phyloP scores from a whole-genome alignment of 768 basidiomycete genomes.

The Collybia nuda region DNA sequence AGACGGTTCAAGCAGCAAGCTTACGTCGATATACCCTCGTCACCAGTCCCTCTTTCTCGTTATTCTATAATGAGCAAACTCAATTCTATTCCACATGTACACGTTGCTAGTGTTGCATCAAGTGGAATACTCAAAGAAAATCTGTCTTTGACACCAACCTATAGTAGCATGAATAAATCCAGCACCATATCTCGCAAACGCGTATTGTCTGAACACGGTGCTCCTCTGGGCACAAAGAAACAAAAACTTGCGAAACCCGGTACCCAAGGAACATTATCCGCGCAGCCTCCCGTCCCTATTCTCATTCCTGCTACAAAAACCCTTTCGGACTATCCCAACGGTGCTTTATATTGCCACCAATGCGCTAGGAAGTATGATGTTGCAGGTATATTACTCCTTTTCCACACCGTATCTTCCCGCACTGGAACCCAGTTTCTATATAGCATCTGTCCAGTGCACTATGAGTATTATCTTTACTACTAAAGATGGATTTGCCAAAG shows the following conservation, averaged over 20 bases:
- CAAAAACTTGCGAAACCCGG: slow-evolving; percentile 21
- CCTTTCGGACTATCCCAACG: slow-evolving; percentile 33
- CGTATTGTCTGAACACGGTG: slow-evolving; percentile 40
- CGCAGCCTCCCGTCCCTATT: no score
- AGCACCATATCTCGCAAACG: slow-evolving; percentile 42
- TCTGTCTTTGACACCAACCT: slow-evolving; percentile 29
- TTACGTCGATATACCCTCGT: slow-evolving; percentile 61
- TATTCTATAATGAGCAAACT: slow-evolving; percentile 1
- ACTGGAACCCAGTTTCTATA: no score
- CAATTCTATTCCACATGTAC: not conserved
- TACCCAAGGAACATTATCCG: slow-evolving; percentile 14
- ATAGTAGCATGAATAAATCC: slow-evolving; percentile 16
- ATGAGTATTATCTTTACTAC: slow-evolving; percentile 14
- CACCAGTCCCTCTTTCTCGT: slow-evolving; percentile 33
- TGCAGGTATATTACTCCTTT: slow-evolving; percentile 32
- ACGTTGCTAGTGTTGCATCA: slow-evolving; percentile 12
- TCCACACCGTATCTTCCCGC: not conserved
- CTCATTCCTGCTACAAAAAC: slow-evolving; percentile 16
- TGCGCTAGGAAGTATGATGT: slow-evolving; percentile 63
- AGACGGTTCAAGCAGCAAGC: slow-evolving; percentile 38
- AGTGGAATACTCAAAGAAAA: slow-evolving; percentile 43
- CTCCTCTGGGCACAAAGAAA: slow-evolving; percentile 28
- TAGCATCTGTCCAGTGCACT: slow-evolving; percentile 35
- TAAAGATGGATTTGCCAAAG: slow-evolving; percentile 20
- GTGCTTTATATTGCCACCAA: slow-evolving; percentile 68